Evolutionary conservation across 352 stramenopile genomes (phyloP), one percentile per base, ranked within the genome.

Genomic region (Pythium sp.): DNA sequence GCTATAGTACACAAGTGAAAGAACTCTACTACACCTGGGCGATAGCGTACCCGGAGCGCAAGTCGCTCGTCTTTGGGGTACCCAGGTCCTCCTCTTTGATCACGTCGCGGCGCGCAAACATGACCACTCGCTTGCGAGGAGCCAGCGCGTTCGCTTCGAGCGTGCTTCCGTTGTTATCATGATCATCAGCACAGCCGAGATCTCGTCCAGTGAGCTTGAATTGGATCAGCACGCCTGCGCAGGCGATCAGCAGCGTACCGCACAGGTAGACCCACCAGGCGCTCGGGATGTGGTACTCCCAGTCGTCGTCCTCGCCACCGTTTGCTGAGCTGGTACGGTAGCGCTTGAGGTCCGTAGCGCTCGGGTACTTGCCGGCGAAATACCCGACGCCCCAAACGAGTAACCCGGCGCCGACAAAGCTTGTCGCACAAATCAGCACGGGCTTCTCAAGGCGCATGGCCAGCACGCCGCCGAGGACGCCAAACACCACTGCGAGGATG

Each of bases 341-440:
- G 14, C 72, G 57, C 67, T 79, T 73, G 43, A 87, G 73, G 59
- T 74, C 65, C 11, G 67, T 75, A 18, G 74, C 71, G 32, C 66
- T 72, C 20, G 82, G 80, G 64, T 84, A 89, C 70, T 84, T 46
- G 26, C 79, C 79, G 14, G 77, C 79, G 55, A 90, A 91, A 67
- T 91, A 90, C 2, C 85, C 85, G 2, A 84, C 66, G 34, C 84
- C 82, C 71, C 80, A 87, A 12, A 86, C 66, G 0, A 76, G 53
- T 26, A 86, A 53, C 12, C 76, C 71, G 0, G 84, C 62, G 5
- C 84, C 84, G 0, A 86, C 71, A 2, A 90, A 66, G n/a, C 78
- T 78, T 34, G 84, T 93, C 32, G 82, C 79, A n/a, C 80, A 46
- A 55, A 93, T 84, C 20, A 93, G 63, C 14, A 73, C 73, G 1